A percentile compares a stretch with the other conserved stretches of the same genome.
Evolutionary conservation across 1,284 basidiomycete species (phyloP).

Genomic region (Naganishia albida): DNA sequence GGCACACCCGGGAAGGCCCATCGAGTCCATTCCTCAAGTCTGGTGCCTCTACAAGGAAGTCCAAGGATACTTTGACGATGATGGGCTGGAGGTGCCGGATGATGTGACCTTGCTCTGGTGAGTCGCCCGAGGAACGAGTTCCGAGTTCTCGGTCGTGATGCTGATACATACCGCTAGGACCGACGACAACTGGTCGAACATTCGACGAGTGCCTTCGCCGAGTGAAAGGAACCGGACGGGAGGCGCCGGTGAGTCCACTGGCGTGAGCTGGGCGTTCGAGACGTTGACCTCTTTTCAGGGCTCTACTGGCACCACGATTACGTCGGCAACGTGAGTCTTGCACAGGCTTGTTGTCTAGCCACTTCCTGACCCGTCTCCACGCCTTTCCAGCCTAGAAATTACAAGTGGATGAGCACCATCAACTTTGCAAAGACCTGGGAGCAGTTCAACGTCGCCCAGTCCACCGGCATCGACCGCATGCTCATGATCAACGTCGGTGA

Average conservation of each 20-base stretch:
- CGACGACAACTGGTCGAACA: constrained; percentile 52
- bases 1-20: constrained; percentile 60
- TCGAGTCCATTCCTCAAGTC: constrained; percentile 61
- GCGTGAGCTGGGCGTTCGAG: constrained; percentile 56
- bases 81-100: constrained; percentile 49
- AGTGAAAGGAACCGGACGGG: constrained; percentile 63
- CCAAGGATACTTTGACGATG: constrained; percentile 66
- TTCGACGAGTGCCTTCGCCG: constrained; percentile 55
- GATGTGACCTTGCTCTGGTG: constrained; percentile 39
- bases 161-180: constrained; percentile 32
- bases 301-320: constrained; percentile 23
- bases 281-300: not conserved
- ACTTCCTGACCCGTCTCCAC: not conserved
- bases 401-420: constrained; percentile 45
- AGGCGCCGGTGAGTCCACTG: constrained; percentile 68
- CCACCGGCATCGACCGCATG: constrained; percentile 41
- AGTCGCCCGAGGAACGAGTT: not conserved
- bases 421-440: constrained; percentile 39
- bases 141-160: not conserved
- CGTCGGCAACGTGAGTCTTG: constrained; percentile 1
- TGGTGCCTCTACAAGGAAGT: constrained; percentile 62
- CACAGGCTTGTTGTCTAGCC: not conserved
- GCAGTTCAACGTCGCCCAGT: constrained; percentile 43
- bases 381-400: constrained; percentile 47
- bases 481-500: constrained; percentile 61